A percentile compares a stretch with the other conserved stretches of the same genome.
Conservation (phyloP, 148 eudicot genomes). For the Beta vulgaris region DNA sequence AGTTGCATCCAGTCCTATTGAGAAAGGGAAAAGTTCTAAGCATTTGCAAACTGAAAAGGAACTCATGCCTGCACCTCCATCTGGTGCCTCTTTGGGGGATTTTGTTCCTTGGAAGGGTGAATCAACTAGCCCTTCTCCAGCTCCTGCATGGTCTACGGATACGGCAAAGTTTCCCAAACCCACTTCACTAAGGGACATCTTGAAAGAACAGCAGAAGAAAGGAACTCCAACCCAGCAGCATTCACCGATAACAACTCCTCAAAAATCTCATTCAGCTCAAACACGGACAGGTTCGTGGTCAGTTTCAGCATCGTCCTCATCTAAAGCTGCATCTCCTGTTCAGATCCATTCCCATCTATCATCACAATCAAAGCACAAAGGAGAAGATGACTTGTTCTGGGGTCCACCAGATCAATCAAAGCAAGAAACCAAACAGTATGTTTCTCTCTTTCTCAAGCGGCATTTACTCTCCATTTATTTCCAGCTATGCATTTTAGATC, state of each 20-base stretch:
- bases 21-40: slow-evolving; percentile 61
- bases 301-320: slow-evolving; percentile 42
- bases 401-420: slow-evolving; percentile 85
- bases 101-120: slow-evolving; percentile 94
- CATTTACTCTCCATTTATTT: neutral
- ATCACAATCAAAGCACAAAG: slow-evolving; percentile 57
- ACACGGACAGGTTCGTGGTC: slow-evolving; percentile 54
- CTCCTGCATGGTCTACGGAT: slow-evolving; percentile 89
- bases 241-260: slow-evolving; percentile 44
- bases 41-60: slow-evolving; percentile 60
- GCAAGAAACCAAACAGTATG: slow-evolving; percentile 68
- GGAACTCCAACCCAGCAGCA: slow-evolving; percentile 36
- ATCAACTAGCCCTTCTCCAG: slow-evolving; percentile 53
- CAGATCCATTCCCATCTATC: slow-evolving; percentile 42
- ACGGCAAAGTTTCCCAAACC: slow-evolving; percentile 60
- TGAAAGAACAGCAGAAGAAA: slow-evolving; percentile 67
- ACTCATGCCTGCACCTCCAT: slow-evolving; percentile 64
- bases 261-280: slow-evolving; percentile 50
- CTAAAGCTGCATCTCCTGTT: slow-evolving; percentile 57
- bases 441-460: slow-evolving; percentile 15
- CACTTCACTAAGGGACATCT: slow-evolving; percentile 78
- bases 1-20: slow-evolving; percentile 53
- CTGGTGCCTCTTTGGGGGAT: slow-evolving; percentile 91
- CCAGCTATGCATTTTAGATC: neutral
- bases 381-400: slow-evolving; percentile 95